Evolutionary conservation across 169 alveolate genomes (phyloP).

Genomic region (Eimeria mitis): DNA sequence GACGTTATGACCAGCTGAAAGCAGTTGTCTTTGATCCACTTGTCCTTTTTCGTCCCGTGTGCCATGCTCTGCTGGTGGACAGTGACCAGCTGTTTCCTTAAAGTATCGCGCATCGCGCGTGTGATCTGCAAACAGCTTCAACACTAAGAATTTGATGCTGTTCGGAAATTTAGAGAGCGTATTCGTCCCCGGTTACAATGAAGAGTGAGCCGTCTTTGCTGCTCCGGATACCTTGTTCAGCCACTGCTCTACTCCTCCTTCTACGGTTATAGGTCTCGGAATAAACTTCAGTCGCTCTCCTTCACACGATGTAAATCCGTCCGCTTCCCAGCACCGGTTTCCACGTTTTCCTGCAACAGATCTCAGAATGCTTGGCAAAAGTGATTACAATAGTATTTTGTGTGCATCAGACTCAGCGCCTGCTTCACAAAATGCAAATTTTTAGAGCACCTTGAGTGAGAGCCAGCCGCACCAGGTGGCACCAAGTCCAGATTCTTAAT

Average conservation of each 20-base stretch:
- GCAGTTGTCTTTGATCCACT: constrained; percentile 90
- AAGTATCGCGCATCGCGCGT: constrained; percentile 83
- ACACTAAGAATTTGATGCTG: not conserved
- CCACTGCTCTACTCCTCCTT: constrained; percentile 87
- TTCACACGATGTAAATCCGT: constrained; percentile 91
- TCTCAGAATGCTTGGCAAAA: not conserved
- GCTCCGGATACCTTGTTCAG: constrained; percentile 82
- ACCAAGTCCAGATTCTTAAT: constrained; percentile 90
- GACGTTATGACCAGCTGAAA: constrained; percentile 94
- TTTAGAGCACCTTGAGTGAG: not conserved
- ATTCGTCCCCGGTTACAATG: not conserved
- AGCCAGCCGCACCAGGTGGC: constrained; percentile 81
- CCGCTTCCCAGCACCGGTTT: constrained; percentile 86
- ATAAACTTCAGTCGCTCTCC: constrained; percentile 90
- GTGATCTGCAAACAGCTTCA: constrained; percentile 84
- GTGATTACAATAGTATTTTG: constrained; percentile 88
- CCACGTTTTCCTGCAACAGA: constrained; percentile 74
- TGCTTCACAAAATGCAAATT: not conserved
- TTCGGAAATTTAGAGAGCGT: not conserved
- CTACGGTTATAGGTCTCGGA: constrained; percentile 76
- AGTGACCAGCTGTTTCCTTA: constrained; percentile 85
- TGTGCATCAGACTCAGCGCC: constrained; percentile 91
- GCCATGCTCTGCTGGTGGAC: constrained; percentile 87
- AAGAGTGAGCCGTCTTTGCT: not conserved
- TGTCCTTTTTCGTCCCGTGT: constrained; percentile 89